A percentile compares a stretch with the other conserved stretches of the same genome.
These are phyloP conservation scores for Clausena lansium DNA, from an alignment of 345 rosid genomes.

Conservation along the genomic window DNA sequence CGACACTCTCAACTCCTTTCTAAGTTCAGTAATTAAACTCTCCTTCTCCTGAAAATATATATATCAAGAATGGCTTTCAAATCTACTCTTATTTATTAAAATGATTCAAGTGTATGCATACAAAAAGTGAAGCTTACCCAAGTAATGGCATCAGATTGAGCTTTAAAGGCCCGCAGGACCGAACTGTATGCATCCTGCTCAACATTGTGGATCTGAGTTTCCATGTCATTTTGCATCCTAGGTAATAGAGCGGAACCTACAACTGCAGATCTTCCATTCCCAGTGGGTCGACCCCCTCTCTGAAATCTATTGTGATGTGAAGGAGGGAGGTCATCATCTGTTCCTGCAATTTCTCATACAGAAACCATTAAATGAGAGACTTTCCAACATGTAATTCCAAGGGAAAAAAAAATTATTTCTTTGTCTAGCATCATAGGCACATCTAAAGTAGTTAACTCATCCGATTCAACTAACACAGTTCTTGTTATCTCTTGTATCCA, in stretches of 20 bases:
- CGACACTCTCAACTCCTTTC: constrained; percentile 93
- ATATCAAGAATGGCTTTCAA: constrained; percentile 15
- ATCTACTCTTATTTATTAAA: neutral
- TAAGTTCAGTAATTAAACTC: constrained; percentile 88
- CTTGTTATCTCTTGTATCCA: neutral
- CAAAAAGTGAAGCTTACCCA: constrained; percentile 59
- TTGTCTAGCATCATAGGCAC: neutral
- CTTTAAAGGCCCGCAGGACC: constrained; percentile 92
- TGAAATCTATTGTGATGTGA: constrained; percentile 87
- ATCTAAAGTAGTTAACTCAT: neutral
- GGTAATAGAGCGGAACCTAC: constrained; percentile 57
- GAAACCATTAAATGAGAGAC: neutral
- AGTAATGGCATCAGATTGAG: constrained; percentile 95
- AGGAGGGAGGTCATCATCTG: constrained; percentile 98
- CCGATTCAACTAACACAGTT: neutral
- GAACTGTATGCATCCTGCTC: constrained; percentile 94
- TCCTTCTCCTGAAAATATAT: constrained; percentile 73
- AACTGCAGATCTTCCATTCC: constrained; percentile 81
- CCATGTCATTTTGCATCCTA: constrained; percentile 80
- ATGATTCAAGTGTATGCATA: neutral
- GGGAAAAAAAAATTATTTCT: neutral
- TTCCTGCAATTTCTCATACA: constrained; percentile 53
- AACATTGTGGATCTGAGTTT: constrained; percentile 81
- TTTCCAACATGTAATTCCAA: neutral
- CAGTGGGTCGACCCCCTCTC: constrained; percentile 63